These are phyloP conservation scores for Candida sp. DNA, from an alignment of 1,139 yeast species.

Conservation along the genomic window DNA sequence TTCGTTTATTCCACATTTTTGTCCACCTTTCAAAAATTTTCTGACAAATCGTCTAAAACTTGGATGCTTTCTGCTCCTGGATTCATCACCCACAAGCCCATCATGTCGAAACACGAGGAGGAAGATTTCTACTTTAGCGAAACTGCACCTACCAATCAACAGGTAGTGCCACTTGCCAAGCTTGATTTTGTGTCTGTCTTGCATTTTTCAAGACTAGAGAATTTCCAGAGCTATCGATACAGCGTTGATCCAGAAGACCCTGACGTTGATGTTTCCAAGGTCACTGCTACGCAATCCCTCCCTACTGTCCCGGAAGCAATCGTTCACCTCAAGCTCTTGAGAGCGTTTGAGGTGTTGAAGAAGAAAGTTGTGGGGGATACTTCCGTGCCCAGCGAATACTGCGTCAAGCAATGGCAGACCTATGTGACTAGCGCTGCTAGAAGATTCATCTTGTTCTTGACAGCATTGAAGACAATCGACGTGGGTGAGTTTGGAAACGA, in stretches of 20 bases:
- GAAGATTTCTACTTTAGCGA: conserved; percentile 1
- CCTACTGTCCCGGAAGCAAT: conserved; percentile 12
- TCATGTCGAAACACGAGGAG: not conserved
- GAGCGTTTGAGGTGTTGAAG: conserved; percentile 29
- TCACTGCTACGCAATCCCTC: not conserved
- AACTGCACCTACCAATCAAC: not conserved
- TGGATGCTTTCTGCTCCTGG: not conserved
- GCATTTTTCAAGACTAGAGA: not conserved
- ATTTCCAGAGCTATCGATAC: conserved; percentile 5
- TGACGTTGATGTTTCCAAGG: not conserved
- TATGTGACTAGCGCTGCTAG: conserved; percentile 32
- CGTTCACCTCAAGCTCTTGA: conserved; percentile 35
- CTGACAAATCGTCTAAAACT: not conserved
- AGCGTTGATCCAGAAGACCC: not conserved
- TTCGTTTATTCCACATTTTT: not conserved
- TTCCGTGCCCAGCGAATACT: conserved; percentile 9
- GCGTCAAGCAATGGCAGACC: conserved; percentile 31
- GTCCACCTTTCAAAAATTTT: not conserved
- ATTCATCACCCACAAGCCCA: not conserved
- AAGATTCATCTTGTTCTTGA: conserved; percentile 30
- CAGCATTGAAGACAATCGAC: conserved; percentile 17
- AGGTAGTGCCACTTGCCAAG: not conserved
- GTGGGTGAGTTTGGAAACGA: not conserved
- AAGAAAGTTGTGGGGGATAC: conserved; percentile 15
- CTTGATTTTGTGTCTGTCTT: not conserved